Base-by-base conservation (phyloP, 805 yeast species). In the Wickerhamomyces ciferrii region DNA sequence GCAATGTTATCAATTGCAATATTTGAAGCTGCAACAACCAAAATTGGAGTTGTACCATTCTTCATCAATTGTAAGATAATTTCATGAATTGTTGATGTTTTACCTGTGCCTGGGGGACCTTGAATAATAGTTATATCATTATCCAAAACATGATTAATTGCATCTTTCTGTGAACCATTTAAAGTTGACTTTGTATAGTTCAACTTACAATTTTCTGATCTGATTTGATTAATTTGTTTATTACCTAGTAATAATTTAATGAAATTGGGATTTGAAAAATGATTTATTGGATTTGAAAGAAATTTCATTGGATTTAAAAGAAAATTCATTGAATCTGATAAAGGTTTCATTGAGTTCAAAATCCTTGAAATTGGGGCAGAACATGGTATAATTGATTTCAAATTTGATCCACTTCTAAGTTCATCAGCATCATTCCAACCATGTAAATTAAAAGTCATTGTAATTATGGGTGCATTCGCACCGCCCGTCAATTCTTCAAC, bases 91-190 rank as follows among this genome's bases (percentile, higher is more conserved):
- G 90, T 84, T 41, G 83, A 79, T 0, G 92, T 85, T 60, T 84
- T 84, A 46, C 92, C 92, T 0, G 92, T 85, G 13, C 91, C 92
- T 2, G 91, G 91, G 1, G 92, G 92, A 2, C 91, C 92, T 61
- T 84, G 91, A 18, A 85, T 69, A n/a, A 84, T 53, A 3, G 81
- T 79, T 36, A 72, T 75, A 20, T 74, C 67, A 55, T 69, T 78
- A 57, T 70, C 74, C 48, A 73, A 61, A 8, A 72, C 81, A 39
- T 79, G 75, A 49, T 78, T 58, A 29, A 58, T 51, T 2, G 83
- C 83, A 27, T 69, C 68, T 51, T 77, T 77, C 49, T 81, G 87
- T 0, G 86, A 81, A 7, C 71, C 77, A 55, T 81, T 81, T 49
- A 81, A 71, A 1, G 71, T 59, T 17, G 71, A 74, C 34, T 67